phyloP scores from a whole-genome alignment of 2,329 filamentous ascomycete species.

The Aspergillus persii region DNA sequence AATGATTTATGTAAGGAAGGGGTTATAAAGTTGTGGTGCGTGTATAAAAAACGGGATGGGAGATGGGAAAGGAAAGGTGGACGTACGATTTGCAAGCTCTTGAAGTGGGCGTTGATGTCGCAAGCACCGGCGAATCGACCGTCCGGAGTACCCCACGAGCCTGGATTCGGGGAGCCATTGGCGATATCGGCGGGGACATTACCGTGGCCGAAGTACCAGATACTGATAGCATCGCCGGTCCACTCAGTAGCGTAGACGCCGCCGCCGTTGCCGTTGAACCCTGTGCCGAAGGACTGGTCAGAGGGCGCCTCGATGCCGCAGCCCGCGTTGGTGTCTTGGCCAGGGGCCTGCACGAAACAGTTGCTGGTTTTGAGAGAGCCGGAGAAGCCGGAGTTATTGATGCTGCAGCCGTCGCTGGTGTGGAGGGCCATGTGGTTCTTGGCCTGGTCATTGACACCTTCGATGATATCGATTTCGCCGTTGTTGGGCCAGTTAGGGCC shows the following conservation, averaged over 20 bases:
- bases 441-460: constrained; percentile 66
- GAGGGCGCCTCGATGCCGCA: constrained; percentile 57
- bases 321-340: constrained; percentile 51
- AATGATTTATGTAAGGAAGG: too few species aligned
- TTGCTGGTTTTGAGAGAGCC: constrained; percentile 51
- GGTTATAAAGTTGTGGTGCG: too few species aligned
- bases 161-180: constrained; percentile 60
- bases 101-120: constrained; percentile 68
- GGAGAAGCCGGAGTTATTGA: constrained; percentile 50
- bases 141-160: constrained; percentile 65
- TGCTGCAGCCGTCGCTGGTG: constrained; percentile 60
- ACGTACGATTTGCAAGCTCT: constrained; percentile 63
- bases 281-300: constrained; percentile 58
- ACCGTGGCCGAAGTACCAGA: constrained; percentile 80
- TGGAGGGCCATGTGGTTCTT: constrained; percentile 66
- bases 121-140: constrained; percentile 70
- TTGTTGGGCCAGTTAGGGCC: constrained; percentile 67
- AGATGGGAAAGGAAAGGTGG: not conserved
- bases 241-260: constrained; percentile 76
- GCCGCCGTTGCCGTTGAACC: constrained; percentile 68
- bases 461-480: constrained; percentile 79
- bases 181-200: constrained; percentile 64
- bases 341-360: constrained; percentile 54
- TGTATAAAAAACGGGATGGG: not conserved
- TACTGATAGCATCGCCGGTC: constrained; percentile 66